Evolutionary conservation across 257 asterid species (phyloP), one percentile per base, ranked within the genome.

Genomic region (Petunia axillaris): DNA sequence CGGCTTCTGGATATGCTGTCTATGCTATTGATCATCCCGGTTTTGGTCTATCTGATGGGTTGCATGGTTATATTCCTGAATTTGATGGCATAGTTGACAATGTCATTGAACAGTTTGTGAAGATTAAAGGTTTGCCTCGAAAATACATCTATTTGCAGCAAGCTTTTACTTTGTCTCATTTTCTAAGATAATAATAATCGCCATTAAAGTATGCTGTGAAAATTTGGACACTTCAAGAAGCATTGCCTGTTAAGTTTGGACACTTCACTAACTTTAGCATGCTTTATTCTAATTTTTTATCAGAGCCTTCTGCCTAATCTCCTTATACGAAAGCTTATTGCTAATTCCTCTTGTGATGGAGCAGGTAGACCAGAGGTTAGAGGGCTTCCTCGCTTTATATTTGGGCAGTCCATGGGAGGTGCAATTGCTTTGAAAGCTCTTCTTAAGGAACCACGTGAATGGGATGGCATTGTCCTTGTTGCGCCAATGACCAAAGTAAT

Each of bases 321-420:
- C 5, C 64, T 8, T 2, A 3, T 48, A 16, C 37, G 39, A 78
- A 40, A 48, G 8, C 64, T 11, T 48, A 35, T 53, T 66, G 39
- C 35, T 55, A 62, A 66, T 6, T 66, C 63, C 57, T 74, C 48
- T 67, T 68, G 64, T 71, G 79, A 73, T 86, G 46, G 67, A 44
- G 58, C 90, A 95, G 99, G 94, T 78, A 87, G 97, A 86, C 97
- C 97, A 0, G 99, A 95, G 90, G 87, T 93, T 76, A 77, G 89
- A 36, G 97, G 93, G 64, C 83, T 93, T 53, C 99, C 97, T 43
- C 84, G 87, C 43, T 95, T 91, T 87, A 75, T 95, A 84, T 95
- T 95, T 83, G 99, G 99, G 59, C 99, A 95, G 83, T 95, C 99
- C 6, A 95, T 95, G 99, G 99, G 99, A 10, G 99, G 99, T 78